These are phyloP conservation scores for Glycine soja DNA, from an alignment of 306 rosid species.

Conservation along the genomic window DNA sequence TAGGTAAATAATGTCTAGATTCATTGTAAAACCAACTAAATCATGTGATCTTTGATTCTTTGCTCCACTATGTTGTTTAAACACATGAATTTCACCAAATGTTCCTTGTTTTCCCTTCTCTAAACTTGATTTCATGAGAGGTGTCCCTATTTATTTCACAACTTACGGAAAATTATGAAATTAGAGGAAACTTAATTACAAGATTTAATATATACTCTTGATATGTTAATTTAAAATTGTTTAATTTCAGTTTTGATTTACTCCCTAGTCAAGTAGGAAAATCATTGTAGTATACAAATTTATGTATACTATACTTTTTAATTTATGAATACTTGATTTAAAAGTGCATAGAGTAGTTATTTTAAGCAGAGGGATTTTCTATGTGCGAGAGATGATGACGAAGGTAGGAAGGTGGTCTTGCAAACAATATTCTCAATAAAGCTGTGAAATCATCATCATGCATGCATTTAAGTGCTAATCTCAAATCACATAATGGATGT, in stretches of 20 bases:
- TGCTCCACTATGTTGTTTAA: too few relatives aligned
- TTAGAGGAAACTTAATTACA: background rate
- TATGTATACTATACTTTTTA: background rate
- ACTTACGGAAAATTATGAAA: background rate
- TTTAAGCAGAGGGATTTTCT: background rate
- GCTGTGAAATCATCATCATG: background rate
- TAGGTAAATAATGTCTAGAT: too few relatives aligned
- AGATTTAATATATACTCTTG: background rate
- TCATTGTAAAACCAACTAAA: too few relatives aligned
- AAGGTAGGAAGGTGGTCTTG: constrained; percentile 23
- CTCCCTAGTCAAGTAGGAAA: constrained; percentile 4
- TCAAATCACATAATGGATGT: constrained; percentile 27
- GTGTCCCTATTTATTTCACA: too few relatives aligned
- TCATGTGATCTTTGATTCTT: too few relatives aligned
- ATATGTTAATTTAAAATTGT: background rate
- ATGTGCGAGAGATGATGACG: background rate
- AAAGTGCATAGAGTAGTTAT: background rate
- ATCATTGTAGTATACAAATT: background rate
- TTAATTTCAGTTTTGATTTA: background rate
- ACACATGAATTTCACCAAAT: too few relatives aligned
- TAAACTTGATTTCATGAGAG: too few relatives aligned
- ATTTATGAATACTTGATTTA: background rate
- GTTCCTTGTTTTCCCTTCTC: too few relatives aligned
- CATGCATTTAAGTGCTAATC: constrained; percentile 5
- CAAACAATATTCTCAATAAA: background rate